Evolutionary conservation across 176 grass and related monocot genomes (phyloP).

Genomic region (Phyllostachys edulis): DNA sequence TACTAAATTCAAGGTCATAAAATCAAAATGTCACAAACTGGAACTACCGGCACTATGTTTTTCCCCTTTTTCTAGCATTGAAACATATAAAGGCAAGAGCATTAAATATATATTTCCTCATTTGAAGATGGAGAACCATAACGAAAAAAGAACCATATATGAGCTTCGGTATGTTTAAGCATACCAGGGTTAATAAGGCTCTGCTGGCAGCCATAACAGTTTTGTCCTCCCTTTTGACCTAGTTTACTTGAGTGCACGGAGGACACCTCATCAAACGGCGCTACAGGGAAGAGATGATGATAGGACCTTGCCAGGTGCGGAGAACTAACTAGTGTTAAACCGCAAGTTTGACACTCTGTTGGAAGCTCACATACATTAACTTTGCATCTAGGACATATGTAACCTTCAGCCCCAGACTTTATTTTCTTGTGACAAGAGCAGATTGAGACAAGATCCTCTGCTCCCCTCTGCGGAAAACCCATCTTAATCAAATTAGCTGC

Average conservation of each 20-base stretch:
- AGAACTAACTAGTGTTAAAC: conserved; percentile 90
- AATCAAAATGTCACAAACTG: neutral
- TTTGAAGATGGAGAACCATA: neutral
- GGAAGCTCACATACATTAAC: conserved; percentile 94
- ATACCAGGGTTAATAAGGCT: conserved; percentile 73
- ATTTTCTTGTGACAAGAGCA: conserved; percentile 97
- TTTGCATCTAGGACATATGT: conserved; percentile 97
- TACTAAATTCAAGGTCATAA: neutral
- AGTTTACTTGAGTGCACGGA: conserved; percentile 49
- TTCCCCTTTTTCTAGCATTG: neutral
- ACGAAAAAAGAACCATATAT: neutral
- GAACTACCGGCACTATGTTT: neutral
- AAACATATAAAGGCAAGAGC: neutral
- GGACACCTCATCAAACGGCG: conserved; percentile 84
- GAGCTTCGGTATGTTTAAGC: conserved; percentile 3
- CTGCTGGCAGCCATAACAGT: conserved; percentile 84
- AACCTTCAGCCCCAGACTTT: conserved; percentile 82
- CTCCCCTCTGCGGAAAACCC: conserved; percentile 97
- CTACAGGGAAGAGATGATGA: conserved; percentile 93
- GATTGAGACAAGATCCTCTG: conserved; percentile 91
- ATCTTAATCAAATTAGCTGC: conserved; percentile 97
- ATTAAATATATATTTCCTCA: conserved; percentile 16
- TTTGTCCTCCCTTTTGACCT: conserved; percentile 72
- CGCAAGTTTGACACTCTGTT: conserved; percentile 82
- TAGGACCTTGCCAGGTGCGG: conserved; percentile 94